Percentiles rank a stretch among this genome's conserved stretches.
Conservation (phyloP, 2,329 filamentous ascomycete species). For the Talaromyces sp. region DNA sequence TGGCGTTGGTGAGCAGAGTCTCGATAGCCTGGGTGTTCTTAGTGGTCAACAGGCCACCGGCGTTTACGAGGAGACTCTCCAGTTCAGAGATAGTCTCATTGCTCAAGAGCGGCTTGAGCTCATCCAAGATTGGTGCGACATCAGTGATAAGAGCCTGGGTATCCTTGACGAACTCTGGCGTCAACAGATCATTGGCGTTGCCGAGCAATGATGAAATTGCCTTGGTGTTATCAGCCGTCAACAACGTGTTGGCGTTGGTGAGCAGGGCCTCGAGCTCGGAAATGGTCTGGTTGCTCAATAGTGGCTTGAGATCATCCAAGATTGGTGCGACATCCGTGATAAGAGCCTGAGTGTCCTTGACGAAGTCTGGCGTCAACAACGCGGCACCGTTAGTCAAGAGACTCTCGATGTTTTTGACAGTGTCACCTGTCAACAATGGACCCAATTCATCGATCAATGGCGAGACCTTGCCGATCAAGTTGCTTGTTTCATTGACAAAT, state of each 20-base stretch:
- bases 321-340: constrained; percentile 24
- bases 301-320: constrained; percentile 23
- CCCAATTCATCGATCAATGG: constrained; percentile 24
- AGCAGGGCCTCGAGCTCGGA: constrained; percentile 21
- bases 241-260: constrained; percentile 23
- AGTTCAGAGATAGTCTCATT: constrained; percentile 31
- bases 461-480: constrained; percentile 24
- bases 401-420: constrained; percentile 26
- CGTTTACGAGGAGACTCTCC: constrained; percentile 32
- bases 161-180: constrained; percentile 14
- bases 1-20: constrained; percentile 29
- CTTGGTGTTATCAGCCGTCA: constrained; percentile 24
- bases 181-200: constrained; percentile 26
- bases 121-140: constrained; percentile 18
- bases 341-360: constrained; percentile 21
- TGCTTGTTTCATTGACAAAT: constrained; percentile 22
- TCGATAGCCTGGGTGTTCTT: constrained; percentile 29
- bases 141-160: constrained; percentile 16
- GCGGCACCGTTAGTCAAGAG: constrained; percentile 28
- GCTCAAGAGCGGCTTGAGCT: constrained; percentile 18
- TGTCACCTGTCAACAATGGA: constrained; percentile 27
- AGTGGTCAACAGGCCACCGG: constrained; percentile 29
- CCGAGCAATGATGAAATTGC: constrained; percentile 16
- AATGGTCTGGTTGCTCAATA: constrained; percentile 16
- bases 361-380: constrained; percentile 26